Evolutionary conservation across 352 stramenopile species (phyloP).

Genomic region (Phytopythium helicoides): DNA sequence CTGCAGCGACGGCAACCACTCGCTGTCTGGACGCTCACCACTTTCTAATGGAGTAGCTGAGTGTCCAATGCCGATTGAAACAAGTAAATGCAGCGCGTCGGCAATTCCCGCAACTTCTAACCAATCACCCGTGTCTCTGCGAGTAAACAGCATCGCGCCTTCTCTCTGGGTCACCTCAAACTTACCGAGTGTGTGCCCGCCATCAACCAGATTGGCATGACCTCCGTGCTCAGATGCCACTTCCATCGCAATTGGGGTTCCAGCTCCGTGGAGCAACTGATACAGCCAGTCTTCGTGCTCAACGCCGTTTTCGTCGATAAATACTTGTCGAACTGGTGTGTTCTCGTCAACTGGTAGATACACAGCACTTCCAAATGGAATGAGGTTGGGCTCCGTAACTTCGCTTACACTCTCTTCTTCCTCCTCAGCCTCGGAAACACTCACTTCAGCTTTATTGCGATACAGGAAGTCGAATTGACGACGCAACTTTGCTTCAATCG

Average conservation of each 20-base stretch:
- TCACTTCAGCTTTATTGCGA: not conserved
- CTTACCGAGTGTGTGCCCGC: constrained; percentile 49
- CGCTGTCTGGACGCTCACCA: constrained; percentile 9
- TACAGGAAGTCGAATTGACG: constrained; percentile 5
- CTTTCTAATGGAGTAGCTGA: constrained; percentile 1
- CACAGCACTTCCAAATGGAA: not conserved
- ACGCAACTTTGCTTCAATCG: constrained; percentile 44
- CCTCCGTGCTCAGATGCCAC: not conserved
- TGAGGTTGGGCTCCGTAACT: no score
- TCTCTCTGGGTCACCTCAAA: constrained; percentile 68
- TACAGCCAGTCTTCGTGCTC: constrained; percentile 3
- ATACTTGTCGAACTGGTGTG: not conserved
- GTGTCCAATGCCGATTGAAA: constrained; percentile 18
- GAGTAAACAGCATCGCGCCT: constrained; percentile 51
- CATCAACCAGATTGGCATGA: constrained; percentile 26
- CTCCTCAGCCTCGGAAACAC: constrained; percentile 6
- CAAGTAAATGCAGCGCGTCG: constrained; percentile 42
- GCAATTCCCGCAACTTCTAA: constrained; percentile 52
- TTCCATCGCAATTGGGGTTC: not conserved
- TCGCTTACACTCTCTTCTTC: constrained; percentile 8
- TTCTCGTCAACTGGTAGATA: not conserved
- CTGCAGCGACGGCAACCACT: constrained; percentile 32
- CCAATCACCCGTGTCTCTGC: constrained; percentile 68
- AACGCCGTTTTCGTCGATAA: not conserved
- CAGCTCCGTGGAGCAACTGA: constrained; percentile 2